A percentile compares a stretch with the other conserved stretches of the same genome.
Conservation (phyloP, 345 rosid genomes). For the Eucalyptus albens region DNA sequence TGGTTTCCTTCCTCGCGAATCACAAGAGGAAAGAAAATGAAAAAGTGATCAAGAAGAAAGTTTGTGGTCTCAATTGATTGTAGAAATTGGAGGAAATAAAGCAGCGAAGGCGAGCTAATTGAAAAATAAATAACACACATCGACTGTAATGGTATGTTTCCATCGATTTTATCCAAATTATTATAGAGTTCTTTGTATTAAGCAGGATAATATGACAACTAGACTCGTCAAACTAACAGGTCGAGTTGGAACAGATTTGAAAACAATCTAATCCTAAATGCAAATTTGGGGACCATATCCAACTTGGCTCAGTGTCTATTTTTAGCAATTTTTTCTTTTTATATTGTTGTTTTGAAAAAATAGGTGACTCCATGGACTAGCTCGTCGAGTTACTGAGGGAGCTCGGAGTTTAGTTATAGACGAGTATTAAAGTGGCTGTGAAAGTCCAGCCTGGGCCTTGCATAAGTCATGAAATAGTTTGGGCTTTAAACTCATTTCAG, state of each 20-base stretch:
- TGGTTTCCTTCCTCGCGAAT: conserved; percentile 14
- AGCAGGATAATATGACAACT: neutral
- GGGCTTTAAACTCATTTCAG: neutral
- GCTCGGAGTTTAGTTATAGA: neutral
- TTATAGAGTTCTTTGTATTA: neutral
- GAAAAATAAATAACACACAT: neutral
- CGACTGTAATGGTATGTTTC: neutral
- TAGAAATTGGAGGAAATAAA: neutral
- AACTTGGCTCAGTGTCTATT: rapidly evolving
- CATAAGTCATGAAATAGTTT: neutral
- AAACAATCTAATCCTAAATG: neutral
- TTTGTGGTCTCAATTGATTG: rapidly evolving
- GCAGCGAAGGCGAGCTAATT: neutral
- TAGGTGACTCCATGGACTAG: neutral
- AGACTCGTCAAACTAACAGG: neutral
- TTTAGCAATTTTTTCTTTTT: neutral
- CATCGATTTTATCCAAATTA: neutral
- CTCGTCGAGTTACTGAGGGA: neutral
- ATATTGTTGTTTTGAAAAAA: neutral
- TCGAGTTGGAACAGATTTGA: rapidly evolving
- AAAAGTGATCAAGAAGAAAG: neutral
- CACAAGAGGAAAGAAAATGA: neutral
- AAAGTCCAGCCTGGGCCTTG: neutral
- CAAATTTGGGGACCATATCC: neutral
- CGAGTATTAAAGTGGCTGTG: neutral